These are phyloP conservation scores for Candida parachauliodes DNA, from an alignment of 805 yeast species.

Conservation along the genomic window DNA sequence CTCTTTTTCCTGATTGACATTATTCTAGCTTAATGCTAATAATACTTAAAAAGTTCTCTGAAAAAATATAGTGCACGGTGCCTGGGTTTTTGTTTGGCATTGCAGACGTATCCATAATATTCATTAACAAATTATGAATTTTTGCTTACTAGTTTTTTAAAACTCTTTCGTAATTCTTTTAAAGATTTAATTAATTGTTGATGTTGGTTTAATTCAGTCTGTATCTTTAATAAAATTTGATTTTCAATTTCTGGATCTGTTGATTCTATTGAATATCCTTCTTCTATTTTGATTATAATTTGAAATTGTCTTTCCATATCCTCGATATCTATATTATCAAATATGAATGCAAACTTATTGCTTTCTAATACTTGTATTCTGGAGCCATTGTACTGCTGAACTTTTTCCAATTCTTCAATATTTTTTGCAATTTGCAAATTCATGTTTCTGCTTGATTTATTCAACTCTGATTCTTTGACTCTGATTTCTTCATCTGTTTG, in stretches of 20 bases:
- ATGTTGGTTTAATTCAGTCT: constrained; percentile 22
- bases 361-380: constrained; percentile 48
- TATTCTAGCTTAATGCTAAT: too few species aligned
- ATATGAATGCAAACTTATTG: constrained; percentile 46
- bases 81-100: too few species aligned
- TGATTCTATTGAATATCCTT: constrained; percentile 32
- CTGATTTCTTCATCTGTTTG: constrained; percentile 13
- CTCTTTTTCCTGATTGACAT: too few species aligned
- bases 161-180: constrained; percentile 12
- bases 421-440: constrained; percentile 44
- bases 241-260: constrained; percentile 36
- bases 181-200: constrained; percentile 26
- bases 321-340: constrained; percentile 44
- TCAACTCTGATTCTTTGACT: constrained; percentile 16
- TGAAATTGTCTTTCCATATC: constrained; percentile 40
- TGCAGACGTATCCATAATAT: too few species aligned
- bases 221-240: constrained; percentile 13
- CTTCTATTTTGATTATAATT: constrained; percentile 44
- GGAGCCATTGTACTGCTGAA: constrained; percentile 54
- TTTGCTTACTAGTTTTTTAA: constrained; percentile 9
- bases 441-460: constrained; percentile 30
- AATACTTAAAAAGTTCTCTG: too few species aligned
- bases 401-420: constrained; percentile 48
- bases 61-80: too few species aligned
- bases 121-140: too few species aligned